Base-by-base conservation (phyloP, 2,329 filamentous ascomycete genomes). In the Diaporthe sp. region DNA sequence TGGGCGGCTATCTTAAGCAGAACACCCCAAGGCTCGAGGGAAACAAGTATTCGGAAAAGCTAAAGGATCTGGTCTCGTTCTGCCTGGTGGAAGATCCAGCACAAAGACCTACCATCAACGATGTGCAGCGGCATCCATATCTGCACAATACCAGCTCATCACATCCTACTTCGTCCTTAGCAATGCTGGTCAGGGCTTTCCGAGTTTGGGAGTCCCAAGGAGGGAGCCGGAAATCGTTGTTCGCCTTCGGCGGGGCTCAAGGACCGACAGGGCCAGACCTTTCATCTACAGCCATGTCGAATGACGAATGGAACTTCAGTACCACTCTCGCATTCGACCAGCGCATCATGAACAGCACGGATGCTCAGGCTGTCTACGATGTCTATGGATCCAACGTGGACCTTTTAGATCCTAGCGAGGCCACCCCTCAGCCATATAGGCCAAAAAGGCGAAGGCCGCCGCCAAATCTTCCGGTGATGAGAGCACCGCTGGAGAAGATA, bases 131-230 rank as follows among this genome's bases (percentile, higher is more conserved):
- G 59, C 94, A 96, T 80, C 88, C 88, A 0, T 95, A 94, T 81
- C 89, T 96, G 74, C 86, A 85, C 75, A 90, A 92, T 75, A 94
- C 93, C 0, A 86, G 88, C 9, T 86, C 89, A 19, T 85, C 86
- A 59, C 92, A 94, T 79, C 94, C 94, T 0, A 91, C 92, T 0
- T 89, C 89, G 0, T 88, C 87, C 6, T 87, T 96, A 3, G 85
- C 90, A 3, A 87, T 91, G 75, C 87, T 96, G 1, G 92, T 96
- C 13, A 90, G 91, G 78, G 92, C 91, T 17, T 96, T 94, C 84
- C 93, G 92, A 80, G 81, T 92, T 28, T 96, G 94, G 94, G 94
- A 96, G 82, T 89, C 92, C 10, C 89, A 91, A 78, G 94, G 94
- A 34, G 94, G 94, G 39, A 91, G 90, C 78, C 89, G 94, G 61